phyloP scores from a whole-genome alignment of 2,329 filamentous ascomycete species.

The Ambrosiella xylebori region DNA sequence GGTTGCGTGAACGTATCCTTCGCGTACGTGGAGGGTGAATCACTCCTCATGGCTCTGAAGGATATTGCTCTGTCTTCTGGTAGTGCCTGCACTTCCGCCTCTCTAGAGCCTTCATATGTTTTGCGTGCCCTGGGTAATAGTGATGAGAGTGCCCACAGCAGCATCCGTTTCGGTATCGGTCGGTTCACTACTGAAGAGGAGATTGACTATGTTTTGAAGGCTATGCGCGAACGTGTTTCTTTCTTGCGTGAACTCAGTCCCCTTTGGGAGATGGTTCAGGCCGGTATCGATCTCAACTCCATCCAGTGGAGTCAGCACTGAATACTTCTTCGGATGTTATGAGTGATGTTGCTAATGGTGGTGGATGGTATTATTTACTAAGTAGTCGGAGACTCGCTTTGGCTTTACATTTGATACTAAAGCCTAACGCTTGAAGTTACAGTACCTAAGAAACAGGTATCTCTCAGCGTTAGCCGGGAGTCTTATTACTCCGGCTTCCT shows the following conservation, averaged over 20 bases:
- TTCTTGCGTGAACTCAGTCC: conserved; percentile 92
- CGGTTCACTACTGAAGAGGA: conserved; percentile 89
- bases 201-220: conserved; percentile 94
- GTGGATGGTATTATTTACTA: no score
- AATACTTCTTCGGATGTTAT: conserved; percentile 15
- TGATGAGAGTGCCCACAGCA: conserved; percentile 93
- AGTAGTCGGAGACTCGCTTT: no score
- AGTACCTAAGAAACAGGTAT: no score
- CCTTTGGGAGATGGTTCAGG: conserved; percentile 93
- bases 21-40: conserved; percentile 95
- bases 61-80: conserved; percentile 95
- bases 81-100: conserved; percentile 92
- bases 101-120: conserved; percentile 90
- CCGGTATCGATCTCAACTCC: conserved; percentile 84
- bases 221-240: conserved; percentile 73
- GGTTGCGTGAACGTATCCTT: conserved; percentile 98
- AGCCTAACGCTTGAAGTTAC: no score
- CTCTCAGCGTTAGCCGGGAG: background rate
- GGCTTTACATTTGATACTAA: no score
- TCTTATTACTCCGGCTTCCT: background rate
- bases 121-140: conserved; percentile 86
- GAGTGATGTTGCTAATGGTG: background rate
- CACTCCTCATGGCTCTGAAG: conserved; percentile 92
- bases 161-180: conserved; percentile 93
- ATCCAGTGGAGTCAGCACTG: conserved; percentile 98